Evolutionary conservation across 202 grass and related monocot species (phyloP), one percentile per base, ranked within the genome.

Genomic region (Brachypodium distachyon): DNA sequence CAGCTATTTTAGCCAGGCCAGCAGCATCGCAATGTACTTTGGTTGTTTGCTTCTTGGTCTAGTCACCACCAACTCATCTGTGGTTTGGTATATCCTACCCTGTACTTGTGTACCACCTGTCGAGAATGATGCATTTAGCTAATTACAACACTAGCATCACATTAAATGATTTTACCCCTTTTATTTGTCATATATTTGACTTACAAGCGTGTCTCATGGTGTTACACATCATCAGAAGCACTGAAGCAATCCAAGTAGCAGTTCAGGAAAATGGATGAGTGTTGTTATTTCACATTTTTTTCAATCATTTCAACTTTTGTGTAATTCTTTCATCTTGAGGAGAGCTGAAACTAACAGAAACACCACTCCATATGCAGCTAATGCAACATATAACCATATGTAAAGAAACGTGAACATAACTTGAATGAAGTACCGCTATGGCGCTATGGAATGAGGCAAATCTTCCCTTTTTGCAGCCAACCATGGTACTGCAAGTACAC

Each of bases 1-100:
- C 54, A 75, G 72, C 72, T 61, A 61, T 61, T 32, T 76, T 47
- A 61, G 55, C 55, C 55, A 76, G 55, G 25, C 14, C 54, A 76
- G 40, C 18, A 46, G 14, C 55, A 61, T 26, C 25, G 55, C 40
- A 76, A 34, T 75, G 40, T 76, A 76, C 57, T 76, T 37, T 26
- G 48, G 36, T 44, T 67, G 47, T 38, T 67, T 21, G 37, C 23
- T 38, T 64, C 39, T 67, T 65, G 26, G 13, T 53, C 49, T 44
- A 34, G 17, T 52, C 59, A 82, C 8, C 70, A 82, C 47, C 58
- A 55, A 44, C 60, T 21, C 54, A 11, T 37, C 16, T 50, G 51
- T 37, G 29, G 33, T 6, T 36, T 36, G 33, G 33, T 10, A 25
- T 43, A 6, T n/a, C n/a, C n/a, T n/a, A n/a, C n/a, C n/a, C n/a